Base-by-base conservation (phyloP, 345 rosid species). In the Crucihimalaya himalaica region DNA sequence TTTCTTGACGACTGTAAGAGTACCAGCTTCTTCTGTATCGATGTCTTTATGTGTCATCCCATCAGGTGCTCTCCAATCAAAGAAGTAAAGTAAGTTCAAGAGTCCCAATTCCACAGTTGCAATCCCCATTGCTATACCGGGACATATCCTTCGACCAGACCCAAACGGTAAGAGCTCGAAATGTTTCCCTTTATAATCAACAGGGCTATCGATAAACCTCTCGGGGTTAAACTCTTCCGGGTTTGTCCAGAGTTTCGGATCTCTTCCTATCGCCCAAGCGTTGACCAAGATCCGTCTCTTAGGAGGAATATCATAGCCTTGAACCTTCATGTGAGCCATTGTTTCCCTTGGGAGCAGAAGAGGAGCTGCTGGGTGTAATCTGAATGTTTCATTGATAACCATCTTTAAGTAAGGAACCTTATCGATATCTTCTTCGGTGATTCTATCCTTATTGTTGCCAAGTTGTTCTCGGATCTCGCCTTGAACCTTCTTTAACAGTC, bases 81-180 rank as follows among this genome's bases (percentile, higher is more conserved):
- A 84, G 65, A 56, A 77, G 51, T 77, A 81, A 64, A 82, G 76
- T 18, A 84, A 79, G 70, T 84, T 84, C 21, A 82, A 79, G 14
- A 82, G 79, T 23, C 77, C 80, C 23, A 80, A 14, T 45, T 82
- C 84, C 10, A 83, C 58, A 4, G 40, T 74, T 4, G 56, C 20
- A 0, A 63, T 43, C 37, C 79, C 88, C 62, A 89, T 3, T 65
- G 88, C 39, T 85, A 88, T 37, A 73, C 65, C 93, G 0, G 87
- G 90, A 68, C 93, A 88, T 3, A 66, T 62, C 73, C 93, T 82
- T 46, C 87, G 54, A 11, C 90, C 93, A 8, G 81, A 71, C 0
- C 93, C 93, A 45, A 86, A 86, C 9, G 90, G 83, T 72, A 86
- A 63, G n/a, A 58, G 66, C 82, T 84, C 90, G 1, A 78, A 86